Evolutionary conservation across 2,329 filamentous ascomycete genomes (phyloP), one percentile per base, ranked within the genome.

Genomic region (Beauveria sp.): DNA sequence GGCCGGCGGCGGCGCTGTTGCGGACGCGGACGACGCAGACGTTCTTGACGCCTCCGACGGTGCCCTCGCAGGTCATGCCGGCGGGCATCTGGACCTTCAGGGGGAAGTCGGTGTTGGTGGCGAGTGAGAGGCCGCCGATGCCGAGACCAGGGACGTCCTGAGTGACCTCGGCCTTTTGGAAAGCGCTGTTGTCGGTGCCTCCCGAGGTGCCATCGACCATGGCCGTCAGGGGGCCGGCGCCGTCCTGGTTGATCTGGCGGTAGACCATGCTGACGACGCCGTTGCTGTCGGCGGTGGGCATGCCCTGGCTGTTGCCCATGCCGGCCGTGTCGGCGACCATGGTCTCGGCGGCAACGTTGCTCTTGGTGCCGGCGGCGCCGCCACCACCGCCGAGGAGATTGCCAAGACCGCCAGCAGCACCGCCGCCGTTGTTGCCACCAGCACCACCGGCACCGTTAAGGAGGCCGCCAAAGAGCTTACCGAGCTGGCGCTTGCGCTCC

Each of bases 231-330:
- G 85, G 85, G 2, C 86, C 86, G 0, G 86, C 86, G 24, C 86
- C 86, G 67, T 89, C 86, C 72, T 88, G 86, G 79, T 89, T 89
- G 75, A 89, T 83, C 76, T 89, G 65, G 70, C 84, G 84, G 77
- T 82, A 86, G 63, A 80, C 85, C 80, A 87, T 81, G 63, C 77
- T 78, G 72, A 87, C 75, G 20, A 77, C 78, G 64, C 85, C 84
- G 63, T 84, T 79, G 65, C 85, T 81, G 40, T 76, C 73, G 63
- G 76, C 78, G n/a, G 85, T 87, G n/a, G 85, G 85, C 50, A 87
- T 72, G 61, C 84, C 83, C 20, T 70, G 69, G 1, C 71, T 66
- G 16, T 79, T 75, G 59, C 83, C 84, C 16, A 71, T 65, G 60
- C 84, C 84, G 8, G 80, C 77, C 24, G 79, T 76, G 9, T 77